Conservation (phyloP, 1,139 yeast genomes). For the Pichia sp. region DNA sequence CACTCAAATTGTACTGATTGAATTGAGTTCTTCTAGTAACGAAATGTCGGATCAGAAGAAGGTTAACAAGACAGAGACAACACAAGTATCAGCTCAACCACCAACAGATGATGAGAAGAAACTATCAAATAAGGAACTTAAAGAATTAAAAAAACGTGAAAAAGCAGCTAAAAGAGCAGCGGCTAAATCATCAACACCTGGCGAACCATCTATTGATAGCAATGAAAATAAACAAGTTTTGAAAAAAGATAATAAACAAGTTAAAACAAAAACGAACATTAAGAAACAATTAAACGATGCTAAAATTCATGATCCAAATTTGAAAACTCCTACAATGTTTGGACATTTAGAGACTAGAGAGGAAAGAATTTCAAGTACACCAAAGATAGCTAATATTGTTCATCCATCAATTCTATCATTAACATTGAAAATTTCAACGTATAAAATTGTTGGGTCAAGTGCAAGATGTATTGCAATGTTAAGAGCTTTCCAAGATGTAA, state of each 20-base stretch:
- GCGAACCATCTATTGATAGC: slow-evolving; percentile 25
- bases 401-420: slow-evolving; percentile 82
- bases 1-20: too few species aligned
- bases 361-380: slow-evolving; percentile 63
- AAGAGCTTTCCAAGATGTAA: slow-evolving; percentile 74
- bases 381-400: slow-evolving; percentile 58
- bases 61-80: background rate
- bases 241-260: slow-evolving; percentile 9
- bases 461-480: slow-evolving; percentile 82
- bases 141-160: slow-evolving; percentile 80
- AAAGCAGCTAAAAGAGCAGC: slow-evolving; percentile 86
- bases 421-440: slow-evolving; percentile 75
- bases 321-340: slow-evolving; percentile 58
- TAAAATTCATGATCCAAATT: slow-evolving; percentile 37
- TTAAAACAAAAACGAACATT: slow-evolving; percentile 40
- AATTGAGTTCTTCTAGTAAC: too few species aligned
- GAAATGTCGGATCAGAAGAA: too few species aligned
- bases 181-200: slow-evolving; percentile 38
- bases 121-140: slow-evolving; percentile 73
- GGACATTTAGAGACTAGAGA: slow-evolving; percentile 83
- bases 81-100: background rate
- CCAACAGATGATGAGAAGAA: slow-evolving; percentile 18
- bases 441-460: slow-evolving; percentile 83
- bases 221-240: slow-evolving; percentile 18
- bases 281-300: slow-evolving; percentile 52